Evolutionary conservation across 2,329 filamentous ascomycete genomes (phyloP), one percentile per base, ranked within the genome.

Genomic region (Fusarium tricinctum): DNA sequence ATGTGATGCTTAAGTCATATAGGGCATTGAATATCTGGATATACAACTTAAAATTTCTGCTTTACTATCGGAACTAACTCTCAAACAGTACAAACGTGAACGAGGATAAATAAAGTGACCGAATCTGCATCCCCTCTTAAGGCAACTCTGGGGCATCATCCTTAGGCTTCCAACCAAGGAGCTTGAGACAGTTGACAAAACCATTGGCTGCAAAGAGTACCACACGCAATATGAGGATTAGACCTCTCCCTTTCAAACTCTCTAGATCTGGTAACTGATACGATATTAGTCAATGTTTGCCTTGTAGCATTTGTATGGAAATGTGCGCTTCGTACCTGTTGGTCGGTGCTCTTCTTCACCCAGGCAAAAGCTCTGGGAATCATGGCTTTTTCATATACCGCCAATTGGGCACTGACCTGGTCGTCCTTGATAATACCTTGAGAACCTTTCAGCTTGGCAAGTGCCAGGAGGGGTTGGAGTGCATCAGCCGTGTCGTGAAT

Each of bases 351-450:
- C 4, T 58, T 58, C 6, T 38, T 55, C 0, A 55, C 48, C 48
- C 39, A 58, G 4, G 8, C 15, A 4, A 55, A 58, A 0, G 54
- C 48, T 13, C 54, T 23, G 8, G 30, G 49, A n/a, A 58, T 54
- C 49, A 58, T 55, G 3, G 23, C 5, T 1, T 58, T 44, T 5
- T 58, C 49, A 6, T 44, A 55, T 0, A 44, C 13, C 6, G 3
- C 13, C 4, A 58, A 8, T 3, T 54, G 12, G 0, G 0, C 2
- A 3, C 20, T 0, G 0, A 32, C 13, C 1, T 43, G 3, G 3
- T 17, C 15, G 9, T 58, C 38, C 3, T n/a, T 38, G 3, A 58
- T 15, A 5, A 1, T 1, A 0, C 19, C 54, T 1, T 23, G 0
- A 0, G 3, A 5, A 2, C 0, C 13, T 5, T 55, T 55, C 8